Base-by-base conservation (phyloP, 352 stramenopile species). In the Pythium phragmiticola region DNA sequence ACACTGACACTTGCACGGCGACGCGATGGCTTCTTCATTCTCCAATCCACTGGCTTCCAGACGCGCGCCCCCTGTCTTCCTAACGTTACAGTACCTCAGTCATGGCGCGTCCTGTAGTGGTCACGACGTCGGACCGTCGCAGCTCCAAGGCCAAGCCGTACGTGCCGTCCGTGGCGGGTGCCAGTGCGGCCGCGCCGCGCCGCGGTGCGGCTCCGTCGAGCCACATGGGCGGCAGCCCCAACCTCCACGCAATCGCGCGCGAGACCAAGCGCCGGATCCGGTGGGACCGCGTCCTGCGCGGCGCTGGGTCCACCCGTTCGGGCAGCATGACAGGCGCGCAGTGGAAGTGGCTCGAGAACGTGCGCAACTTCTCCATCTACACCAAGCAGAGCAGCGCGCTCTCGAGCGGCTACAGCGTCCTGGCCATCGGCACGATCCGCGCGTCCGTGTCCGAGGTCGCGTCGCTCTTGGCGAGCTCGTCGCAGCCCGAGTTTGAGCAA, bases 321-420 rank as follows among this genome's bases (percentile, higher is more conserved):
- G 26, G 26, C 26, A 30, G 26, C 16, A 26, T 16, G 3, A 33
- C 19, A 7, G 41, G 11, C n/a, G 7, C 53, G 23, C 36, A 57
- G 33, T 71, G 65, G 65, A 71, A 66, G 17, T 71, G 65, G 65
- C 42, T 57, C 37, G 58, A 71, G 28, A 64, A 60, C 14, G 41
- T 28, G 30, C 57, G 52, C 37, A 55, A 48, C 36, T 65, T 66
- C 16, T 57, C 50, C 7, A 48, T 71, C 52, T 71, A 64, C 53
- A 57, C 36, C 17, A 63, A 52, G 37, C 57, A 54, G 7, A 48
- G 55, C 42, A 37, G 47, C n/a, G 23, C 37, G 1, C 26, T 30
- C 26, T 16, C 23, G 6, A 26, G 12, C 14, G 42, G 43, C 47
- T 57, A 55, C 16, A 33, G 49, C 37, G 58, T 71, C 43, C 58